A percentile compares a stretch with the other conserved stretches of the same genome.
Conservation (phyloP, 176 grass and related monocot genomes). For the Echinochloa phyllopogon region DNA sequence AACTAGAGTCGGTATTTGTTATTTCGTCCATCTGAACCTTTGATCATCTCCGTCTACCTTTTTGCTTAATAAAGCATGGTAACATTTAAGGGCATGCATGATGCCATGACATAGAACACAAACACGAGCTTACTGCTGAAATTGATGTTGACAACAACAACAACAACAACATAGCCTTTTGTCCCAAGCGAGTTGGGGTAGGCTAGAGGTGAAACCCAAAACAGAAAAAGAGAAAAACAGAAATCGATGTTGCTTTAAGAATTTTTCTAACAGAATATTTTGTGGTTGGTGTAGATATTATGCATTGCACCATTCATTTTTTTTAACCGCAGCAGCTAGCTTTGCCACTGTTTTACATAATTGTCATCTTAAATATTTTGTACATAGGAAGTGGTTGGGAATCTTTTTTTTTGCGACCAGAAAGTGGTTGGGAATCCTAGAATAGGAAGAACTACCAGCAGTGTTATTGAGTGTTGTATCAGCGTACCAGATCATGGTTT, state of each 20-base stretch:
- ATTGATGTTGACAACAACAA: not conserved
- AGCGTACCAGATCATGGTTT: not conserved
- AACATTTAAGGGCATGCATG: constrained; percentile 23
- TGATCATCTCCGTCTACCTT: not conserved
- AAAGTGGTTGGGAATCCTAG: not conserved
- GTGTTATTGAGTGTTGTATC: constrained; percentile 21
- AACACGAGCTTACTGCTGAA: not conserved
- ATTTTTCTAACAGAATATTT: constrained; percentile 3
- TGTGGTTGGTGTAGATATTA: not conserved
- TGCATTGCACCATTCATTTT: not conserved
- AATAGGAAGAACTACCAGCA: constrained; percentile 22
- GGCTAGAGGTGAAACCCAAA: no score
- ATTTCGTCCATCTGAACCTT: not conserved
- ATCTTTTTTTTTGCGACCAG: no score
- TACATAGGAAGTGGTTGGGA: not conserved
- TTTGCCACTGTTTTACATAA: constrained; percentile 20
- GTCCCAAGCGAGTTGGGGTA: no score
- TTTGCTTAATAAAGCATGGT: constrained; percentile 27
- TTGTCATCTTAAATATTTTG: constrained; percentile 7
- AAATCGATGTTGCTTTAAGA: constrained; percentile 16
- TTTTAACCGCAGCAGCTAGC: not conserved
- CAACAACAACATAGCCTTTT: no score
- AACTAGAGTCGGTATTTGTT: not conserved
- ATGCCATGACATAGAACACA: not conserved
- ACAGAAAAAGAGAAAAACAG: no score